These are phyloP conservation scores for Pneumocystis oryctolagi DNA, from an alignment of 1,139 yeast genomes.

Conservation along the genomic window DNA sequence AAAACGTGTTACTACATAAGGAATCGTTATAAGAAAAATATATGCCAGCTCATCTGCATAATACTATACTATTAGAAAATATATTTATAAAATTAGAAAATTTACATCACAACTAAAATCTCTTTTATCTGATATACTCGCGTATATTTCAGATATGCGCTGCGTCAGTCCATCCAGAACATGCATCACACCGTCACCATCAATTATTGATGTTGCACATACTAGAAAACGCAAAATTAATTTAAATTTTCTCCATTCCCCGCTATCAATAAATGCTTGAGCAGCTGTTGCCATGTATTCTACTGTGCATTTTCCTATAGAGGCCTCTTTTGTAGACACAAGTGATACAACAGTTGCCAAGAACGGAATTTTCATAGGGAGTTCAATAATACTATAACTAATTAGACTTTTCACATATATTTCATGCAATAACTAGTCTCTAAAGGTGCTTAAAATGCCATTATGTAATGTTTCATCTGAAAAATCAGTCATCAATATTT, in stretches of 20 bases:
- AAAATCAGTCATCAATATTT: slow-evolving; percentile 10
- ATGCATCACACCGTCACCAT: slow-evolving; percentile 33
- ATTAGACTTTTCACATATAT: background rate
- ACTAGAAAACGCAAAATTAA: slow-evolving; percentile 57
- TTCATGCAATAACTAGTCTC: background rate
- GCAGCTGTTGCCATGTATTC: slow-evolving; percentile 54
- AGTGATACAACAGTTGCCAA: slow-evolving; percentile 55
- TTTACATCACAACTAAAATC: background rate
- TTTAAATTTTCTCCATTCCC: slow-evolving; percentile 55
- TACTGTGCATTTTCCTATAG: slow-evolving; percentile 54
- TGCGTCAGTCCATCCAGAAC: slow-evolving; percentile 43
- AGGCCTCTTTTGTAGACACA: slow-evolving; percentile 50
- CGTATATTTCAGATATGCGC: slow-evolving; percentile 41
- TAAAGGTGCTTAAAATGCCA: background rate
- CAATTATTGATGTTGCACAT: slow-evolving; percentile 45
- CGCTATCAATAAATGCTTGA: slow-evolving; percentile 37
- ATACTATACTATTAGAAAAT: slow-evolving; percentile 20
- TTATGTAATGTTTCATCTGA: slow-evolving; percentile 9
- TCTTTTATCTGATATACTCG: slow-evolving; percentile 2
- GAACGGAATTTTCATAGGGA: slow-evolving; percentile 73
- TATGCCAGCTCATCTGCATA: slow-evolving; percentile 57
- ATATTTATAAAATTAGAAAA: slow-evolving; percentile 4
- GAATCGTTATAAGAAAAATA: slow-evolving; percentile 50
- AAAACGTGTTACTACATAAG: slow-evolving; percentile 30
- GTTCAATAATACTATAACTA: slow-evolving; percentile 39